A percentile compares a stretch with the other conserved stretches of the same genome.
phyloP scores from a whole-genome alignment of 2,329 filamentous ascomycete genomes.

The Dactylonectria macrodidyma region DNA sequence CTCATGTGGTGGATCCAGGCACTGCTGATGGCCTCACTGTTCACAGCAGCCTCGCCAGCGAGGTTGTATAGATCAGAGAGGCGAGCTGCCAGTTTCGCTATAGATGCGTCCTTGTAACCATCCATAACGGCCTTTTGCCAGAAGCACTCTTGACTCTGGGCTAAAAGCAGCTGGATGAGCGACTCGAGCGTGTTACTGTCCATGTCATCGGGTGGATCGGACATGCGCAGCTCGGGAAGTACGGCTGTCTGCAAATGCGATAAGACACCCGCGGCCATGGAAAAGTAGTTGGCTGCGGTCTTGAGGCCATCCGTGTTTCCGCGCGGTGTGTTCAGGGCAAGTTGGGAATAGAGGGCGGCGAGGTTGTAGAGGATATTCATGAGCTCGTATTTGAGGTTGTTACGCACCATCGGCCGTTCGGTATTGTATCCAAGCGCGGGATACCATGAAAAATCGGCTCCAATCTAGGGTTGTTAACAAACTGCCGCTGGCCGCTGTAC shows the following conservation, averaged over 20 bases:
- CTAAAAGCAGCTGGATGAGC: conserved; percentile 86
- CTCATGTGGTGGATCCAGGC: conserved; percentile 99
- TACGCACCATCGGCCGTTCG: conserved; percentile 76
- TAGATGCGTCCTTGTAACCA: conserved; percentile 90
- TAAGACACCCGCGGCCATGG: conserved; percentile 87
- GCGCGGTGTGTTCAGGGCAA: conserved; percentile 86
- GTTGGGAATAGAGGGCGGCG: conserved; percentile 91
- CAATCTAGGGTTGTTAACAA: conserved; percentile 72
- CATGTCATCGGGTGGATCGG: conserved; percentile 94
- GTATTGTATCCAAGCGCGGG: conserved; percentile 92
- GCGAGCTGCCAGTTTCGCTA: conserved; percentile 89
- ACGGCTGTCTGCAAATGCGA: conserved; percentile 82
- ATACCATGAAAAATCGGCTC: conserved; percentile 97
- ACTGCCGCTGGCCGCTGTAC: background rate
- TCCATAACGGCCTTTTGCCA: conserved; percentile 99
- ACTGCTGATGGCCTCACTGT: conserved; percentile 90
- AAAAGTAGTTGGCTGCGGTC: conserved; percentile 90
- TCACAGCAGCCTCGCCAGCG: conserved; percentile 87
- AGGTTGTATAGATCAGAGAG: conserved; percentile 92
- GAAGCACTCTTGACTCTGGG: conserved; percentile 96
- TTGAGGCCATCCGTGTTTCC: conserved; percentile 87
- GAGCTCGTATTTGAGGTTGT: conserved; percentile 85
- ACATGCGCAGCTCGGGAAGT: conserved; percentile 85
- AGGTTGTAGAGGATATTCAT: conserved; percentile 96
- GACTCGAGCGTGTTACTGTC: conserved; percentile 89